Evolutionary conservation across 768 basidiomycete species (phyloP).

Genomic region (Boletus speciosus): DNA sequence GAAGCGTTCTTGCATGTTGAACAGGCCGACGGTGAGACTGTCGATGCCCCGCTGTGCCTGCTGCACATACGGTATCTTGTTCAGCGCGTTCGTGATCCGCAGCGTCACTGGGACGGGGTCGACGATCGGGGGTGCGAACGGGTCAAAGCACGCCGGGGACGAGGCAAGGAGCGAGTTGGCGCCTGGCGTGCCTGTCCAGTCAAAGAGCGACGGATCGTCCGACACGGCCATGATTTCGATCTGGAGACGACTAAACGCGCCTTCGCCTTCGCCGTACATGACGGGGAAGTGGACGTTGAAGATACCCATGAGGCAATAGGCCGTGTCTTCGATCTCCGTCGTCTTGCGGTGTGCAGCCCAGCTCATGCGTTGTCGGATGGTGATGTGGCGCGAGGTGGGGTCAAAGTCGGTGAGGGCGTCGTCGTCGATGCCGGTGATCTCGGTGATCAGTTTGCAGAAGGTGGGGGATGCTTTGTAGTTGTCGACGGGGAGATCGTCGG

Average conservation of each 20-base stretch:
- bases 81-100: background rate
- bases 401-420: slow-evolving; percentile 16
- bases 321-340: slow-evolving; percentile 27
- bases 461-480: slow-evolving; percentile 16
- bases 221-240: slow-evolving; percentile 25
- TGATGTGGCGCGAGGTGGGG: slow-evolving; percentile 10
- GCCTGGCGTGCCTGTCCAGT: slow-evolving; percentile 20
- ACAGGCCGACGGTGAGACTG: slow-evolving; percentile 10
- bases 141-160: slow-evolving; percentile 21
- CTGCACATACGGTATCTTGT: slow-evolving; percentile 11
- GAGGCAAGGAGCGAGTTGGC: slow-evolving; percentile 18
- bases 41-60: slow-evolving; percentile 15
- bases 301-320: slow-evolving; percentile 29
- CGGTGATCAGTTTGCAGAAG: slow-evolving; percentile 12
- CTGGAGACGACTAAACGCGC: slow-evolving; percentile 28
- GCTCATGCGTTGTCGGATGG: slow-evolving; percentile 21
- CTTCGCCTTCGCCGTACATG: slow-evolving; percentile 28
- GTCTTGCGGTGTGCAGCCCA: slow-evolving; percentile 31
- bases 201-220: slow-evolving; percentile 23
- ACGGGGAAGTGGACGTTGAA: slow-evolving; percentile 27
- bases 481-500: slow-evolving; percentile 12
- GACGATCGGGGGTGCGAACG: slow-evolving; percentile 14
- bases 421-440: slow-evolving; percentile 20
- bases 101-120: slow-evolving; percentile 18
- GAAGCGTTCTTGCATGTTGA: slow-evolving; percentile 19